A percentile compares a stretch with the other conserved stretches of the same genome.
These are phyloP conservation scores for Lachancea waltii DNA, from an alignment of 805 yeast genomes.

Conservation along the genomic window DNA sequence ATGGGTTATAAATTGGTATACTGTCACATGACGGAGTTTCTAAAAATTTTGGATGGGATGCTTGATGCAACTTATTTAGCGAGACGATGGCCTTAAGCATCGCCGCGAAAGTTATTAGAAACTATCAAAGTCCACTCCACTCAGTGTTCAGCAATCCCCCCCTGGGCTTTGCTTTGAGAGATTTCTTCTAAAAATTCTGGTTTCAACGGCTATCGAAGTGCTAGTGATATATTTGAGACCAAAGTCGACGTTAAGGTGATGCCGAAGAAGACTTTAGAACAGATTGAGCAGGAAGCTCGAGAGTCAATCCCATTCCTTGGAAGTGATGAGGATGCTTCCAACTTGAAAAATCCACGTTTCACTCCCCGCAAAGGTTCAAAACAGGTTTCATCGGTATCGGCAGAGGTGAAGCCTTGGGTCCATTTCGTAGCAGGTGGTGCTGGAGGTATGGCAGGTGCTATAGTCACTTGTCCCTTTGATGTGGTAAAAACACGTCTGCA, in stretches of 20 bases:
- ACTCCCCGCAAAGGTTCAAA: slow-evolving; percentile 14
- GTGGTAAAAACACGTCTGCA: slow-evolving; percentile 94
- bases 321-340: slow-evolving; percentile 65
- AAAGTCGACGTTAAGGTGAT: too few species aligned
- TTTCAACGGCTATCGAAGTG: too few species aligned
- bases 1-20: neutral
- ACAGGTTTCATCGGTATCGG: slow-evolving; percentile 10
- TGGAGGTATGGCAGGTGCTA: slow-evolving; percentile 98
- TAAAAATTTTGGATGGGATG: neutral
- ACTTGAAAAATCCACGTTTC: slow-evolving; percentile 36
- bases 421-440: slow-evolving; percentile 88
- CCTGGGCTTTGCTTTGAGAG: too few species aligned
- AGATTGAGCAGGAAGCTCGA: slow-evolving; percentile 47
- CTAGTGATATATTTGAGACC: too few species aligned
- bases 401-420: slow-evolving; percentile 50
- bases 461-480: slow-evolving; percentile 90
- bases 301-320: slow-evolving; percentile 57
- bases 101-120: too few species aligned
- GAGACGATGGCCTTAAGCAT: too few species aligned
- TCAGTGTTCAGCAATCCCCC: too few species aligned
- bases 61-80: neutral
- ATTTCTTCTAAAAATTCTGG: too few species aligned
- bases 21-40: neutral
- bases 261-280: slow-evolving; percentile 27
- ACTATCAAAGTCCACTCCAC: too few species aligned